Base-by-base conservation (phyloP, 495 filamentous ascomycete genomes). In the Daldinia childiae region DNA sequence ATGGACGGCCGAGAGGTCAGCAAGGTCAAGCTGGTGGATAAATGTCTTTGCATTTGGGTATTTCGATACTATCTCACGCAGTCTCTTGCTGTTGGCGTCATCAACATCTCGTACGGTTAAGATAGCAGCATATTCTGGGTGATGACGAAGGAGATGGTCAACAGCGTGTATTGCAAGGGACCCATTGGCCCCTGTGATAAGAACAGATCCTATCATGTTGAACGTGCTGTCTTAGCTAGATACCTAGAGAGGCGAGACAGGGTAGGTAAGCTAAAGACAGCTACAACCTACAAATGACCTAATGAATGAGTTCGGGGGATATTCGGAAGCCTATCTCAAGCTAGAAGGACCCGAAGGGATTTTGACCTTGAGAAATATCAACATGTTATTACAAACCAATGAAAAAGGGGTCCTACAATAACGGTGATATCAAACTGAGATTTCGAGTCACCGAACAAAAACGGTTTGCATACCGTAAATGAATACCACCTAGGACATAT, bases 121-220 rank as follows among this genome's bases (percentile, higher is more conserved):
- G 32, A 85, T 67, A 1, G 76, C 39, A 0, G 79, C 81, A 54
- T 76, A 73, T 4, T 76, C 45, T 6, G 81, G 78, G 43, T 82
- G 81, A 0, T 72, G 55, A 0, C 64, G 54, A 0, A 86, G 77
- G 36, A 86, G 76, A 39, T 79, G 68, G 9, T 80, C 51, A 12
- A 82, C 77, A 11, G 83, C 81, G 4, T 72, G 81, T 14, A 83
- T 77, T 12, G 76, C 84, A 11, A 84, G 71, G 12, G 83, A 83
- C 66, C 82, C 73, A 64, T 85, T 86, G 34, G 83, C 83, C 34
- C 83, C 83, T 5, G 83, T 87, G 58, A 86, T 72, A 39, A 86
- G 60, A 38, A 85, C 71, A 19, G 81, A 82, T 15, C 81, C 82
- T n/a, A 51, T 32, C 66, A 69, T 69, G 15, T 51, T 14, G 45